phyloP scores from a whole-genome alignment of 768 basidiomycete genomes.

The Antrodiella citrinella region DNA sequence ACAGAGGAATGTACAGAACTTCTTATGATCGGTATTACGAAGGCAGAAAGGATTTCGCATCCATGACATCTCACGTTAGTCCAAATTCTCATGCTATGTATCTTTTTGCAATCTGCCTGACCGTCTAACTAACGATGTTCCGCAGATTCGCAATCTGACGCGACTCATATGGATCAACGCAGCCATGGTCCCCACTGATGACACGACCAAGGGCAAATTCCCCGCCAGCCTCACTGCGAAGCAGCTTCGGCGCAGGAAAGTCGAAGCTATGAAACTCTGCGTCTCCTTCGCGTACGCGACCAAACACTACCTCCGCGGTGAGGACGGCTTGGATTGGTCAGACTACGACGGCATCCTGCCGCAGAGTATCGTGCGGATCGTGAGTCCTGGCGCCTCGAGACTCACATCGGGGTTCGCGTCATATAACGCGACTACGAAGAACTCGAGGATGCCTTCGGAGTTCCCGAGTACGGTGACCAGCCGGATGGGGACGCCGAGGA shows the following conservation, averaged over 20 bases:
- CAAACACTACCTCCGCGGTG: constrained; percentile 78
- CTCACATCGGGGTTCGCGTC: constrained; percentile 24
- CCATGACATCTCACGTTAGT: constrained; percentile 54
- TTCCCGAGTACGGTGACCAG: neutral
- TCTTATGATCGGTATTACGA: constrained; percentile 87
- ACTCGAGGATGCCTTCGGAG: constrained; percentile 8
- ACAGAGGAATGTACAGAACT: constrained; percentile 49
- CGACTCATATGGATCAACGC: constrained; percentile 78
- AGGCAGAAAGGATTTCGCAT: constrained; percentile 77
- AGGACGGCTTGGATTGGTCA: constrained; percentile 63
- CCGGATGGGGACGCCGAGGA: constrained; percentile 1
- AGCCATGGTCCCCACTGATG: constrained; percentile 50
- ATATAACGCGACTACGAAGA: constrained; percentile 29
- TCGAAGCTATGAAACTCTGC: constrained; percentile 58
- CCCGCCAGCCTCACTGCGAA: constrained; percentile 36
- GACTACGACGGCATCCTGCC: constrained; percentile 69
- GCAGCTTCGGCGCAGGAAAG: constrained; percentile 60
- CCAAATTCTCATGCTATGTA: neutral
- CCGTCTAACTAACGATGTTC: neutral
- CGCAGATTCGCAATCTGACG: constrained; percentile 60
- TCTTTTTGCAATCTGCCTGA: neutral
- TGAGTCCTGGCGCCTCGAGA: constrained; percentile 18
- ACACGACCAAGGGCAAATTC: constrained; percentile 45
- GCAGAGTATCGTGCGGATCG: constrained; percentile 42
- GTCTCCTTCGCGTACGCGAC: constrained; percentile 66